These are phyloP conservation scores for Coniella vitis DNA, from an alignment of 2,329 filamentous ascomycete species.

Conservation along the genomic window DNA sequence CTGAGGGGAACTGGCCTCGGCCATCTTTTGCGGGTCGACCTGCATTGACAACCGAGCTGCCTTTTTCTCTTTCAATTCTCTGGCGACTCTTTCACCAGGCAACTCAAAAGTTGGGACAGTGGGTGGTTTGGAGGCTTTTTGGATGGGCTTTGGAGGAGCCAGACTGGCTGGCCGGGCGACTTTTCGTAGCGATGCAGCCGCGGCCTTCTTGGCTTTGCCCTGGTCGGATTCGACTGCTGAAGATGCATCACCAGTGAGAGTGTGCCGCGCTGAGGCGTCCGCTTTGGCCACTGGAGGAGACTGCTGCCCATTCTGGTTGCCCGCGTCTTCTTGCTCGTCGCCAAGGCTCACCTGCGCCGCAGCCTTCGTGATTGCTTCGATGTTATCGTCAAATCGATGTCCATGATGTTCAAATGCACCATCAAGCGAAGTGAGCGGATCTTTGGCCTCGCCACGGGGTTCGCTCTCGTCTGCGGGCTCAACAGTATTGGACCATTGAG, in stretches of 20 bases:
- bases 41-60: constrained; percentile 45
- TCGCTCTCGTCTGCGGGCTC: constrained; percentile 12
- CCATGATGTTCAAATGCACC: constrained; percentile 58
- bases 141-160: constrained; percentile 37
- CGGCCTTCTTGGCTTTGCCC: constrained; percentile 18
- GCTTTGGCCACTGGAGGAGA: not conserved
- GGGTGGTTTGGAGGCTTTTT: constrained; percentile 47
- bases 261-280: not conserved
- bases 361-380: constrained; percentile 40
- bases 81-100: constrained; percentile 54
- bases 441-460: constrained; percentile 2
- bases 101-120: constrained; percentile 55
- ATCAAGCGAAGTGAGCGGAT: constrained; percentile 38
- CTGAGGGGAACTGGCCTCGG: constrained; percentile 31
- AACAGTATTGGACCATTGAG: constrained; percentile 9
- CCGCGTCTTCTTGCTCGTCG: not conserved
- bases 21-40: constrained; percentile 28
- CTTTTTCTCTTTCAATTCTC: constrained; percentile 50
- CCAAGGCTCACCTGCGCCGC: constrained; percentile 10
- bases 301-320: not conserved
- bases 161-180: constrained; percentile 34
- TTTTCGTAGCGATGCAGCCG: constrained; percentile 22
- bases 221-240: not conserved
- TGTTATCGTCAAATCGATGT: constrained; percentile 54
- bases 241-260: not conserved